Evolutionary conservation across 1,284 basidiomycete genomes (phyloP).

Genomic region (Boletellus sp.): DNA sequence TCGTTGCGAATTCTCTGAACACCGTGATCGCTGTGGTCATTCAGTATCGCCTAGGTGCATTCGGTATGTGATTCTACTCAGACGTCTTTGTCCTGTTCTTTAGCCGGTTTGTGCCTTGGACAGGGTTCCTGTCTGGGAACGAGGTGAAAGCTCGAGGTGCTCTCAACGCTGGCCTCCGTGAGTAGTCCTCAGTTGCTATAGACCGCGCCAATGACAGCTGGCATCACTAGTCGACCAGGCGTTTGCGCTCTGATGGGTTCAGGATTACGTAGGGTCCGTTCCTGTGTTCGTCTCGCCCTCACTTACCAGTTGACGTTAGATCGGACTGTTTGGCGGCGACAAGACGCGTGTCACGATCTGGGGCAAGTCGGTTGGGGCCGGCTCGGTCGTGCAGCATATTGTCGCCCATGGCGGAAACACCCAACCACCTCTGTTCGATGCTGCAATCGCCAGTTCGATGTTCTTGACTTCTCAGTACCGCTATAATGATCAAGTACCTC

Average conservation of each 20-base stretch:
- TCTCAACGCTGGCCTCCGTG: conserved; percentile 33
- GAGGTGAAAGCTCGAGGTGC: conserved; percentile 27
- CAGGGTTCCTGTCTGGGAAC: conserved; percentile 28
- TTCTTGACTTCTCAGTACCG: conserved; percentile 15
- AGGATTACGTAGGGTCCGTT: conserved; percentile 22
- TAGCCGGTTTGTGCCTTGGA: background rate
- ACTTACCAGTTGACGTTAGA: conserved; percentile 11
- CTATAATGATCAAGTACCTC: conserved; percentile 23
- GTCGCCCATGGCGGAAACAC: conserved; percentile 20
- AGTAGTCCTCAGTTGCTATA: background rate
- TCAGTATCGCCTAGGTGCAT: too few species aligned
- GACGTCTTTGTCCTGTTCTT: background rate
- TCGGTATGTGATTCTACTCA: too few species aligned
- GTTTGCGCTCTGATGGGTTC: conserved; percentile 7
- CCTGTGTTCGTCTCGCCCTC: background rate
- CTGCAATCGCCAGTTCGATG: conserved; percentile 27
- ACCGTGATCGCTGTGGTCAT: too few species aligned
- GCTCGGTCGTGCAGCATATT: conserved; percentile 20
- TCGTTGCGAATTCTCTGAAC: conserved; percentile 1
- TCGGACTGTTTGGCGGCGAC: conserved; percentile 29
- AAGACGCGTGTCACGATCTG: conserved; percentile 28
- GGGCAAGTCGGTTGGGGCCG: conserved; percentile 24
- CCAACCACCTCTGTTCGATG: conserved; percentile 18
- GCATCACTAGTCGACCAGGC: conserved; percentile 25
- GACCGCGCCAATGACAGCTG: background rate